Evolutionary conservation across 306 rosid species (phyloP).

Genomic region (Cercis canadensis): DNA sequence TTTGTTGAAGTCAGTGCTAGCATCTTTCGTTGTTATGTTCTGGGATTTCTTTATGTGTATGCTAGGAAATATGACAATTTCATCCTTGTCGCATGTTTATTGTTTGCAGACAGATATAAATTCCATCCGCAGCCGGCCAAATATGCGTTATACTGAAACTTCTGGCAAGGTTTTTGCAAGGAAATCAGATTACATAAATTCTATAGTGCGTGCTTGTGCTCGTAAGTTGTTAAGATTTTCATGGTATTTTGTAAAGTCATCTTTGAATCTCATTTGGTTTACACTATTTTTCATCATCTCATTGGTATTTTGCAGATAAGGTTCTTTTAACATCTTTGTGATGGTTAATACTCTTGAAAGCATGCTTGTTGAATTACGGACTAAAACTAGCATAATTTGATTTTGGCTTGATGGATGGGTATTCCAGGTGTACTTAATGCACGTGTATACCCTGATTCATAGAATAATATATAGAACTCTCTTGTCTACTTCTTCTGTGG

Average conservation of each 20-base stretch:
- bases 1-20: slow-evolving; percentile 61
- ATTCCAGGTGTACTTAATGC: slow-evolving; percentile 4
- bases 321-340: slow-evolving; percentile 10
- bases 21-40: slow-evolving; percentile 31
- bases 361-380: background rate
- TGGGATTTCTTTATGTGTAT: slow-evolving; percentile 15
- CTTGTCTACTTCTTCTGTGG: too few species aligned
- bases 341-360: background rate
- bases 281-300: slow-evolving; percentile 15
- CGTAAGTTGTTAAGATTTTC: slow-evolving; percentile 67
- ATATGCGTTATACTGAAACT: slow-evolving; percentile 71
- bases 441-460: slow-evolving; percentile 10
- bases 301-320: background rate
- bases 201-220: slow-evolving; percentile 95
- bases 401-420: background rate
- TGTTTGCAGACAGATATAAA: slow-evolving; percentile 89
- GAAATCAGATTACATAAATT: slow-evolving; percentile 80
- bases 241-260: slow-evolving; percentile 35
- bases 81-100: slow-evolving; percentile 15
- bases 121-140: slow-evolving; percentile 79
- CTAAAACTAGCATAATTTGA: slow-evolving; percentile 2
- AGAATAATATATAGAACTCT: slow-evolving; percentile 3
- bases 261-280: slow-evolving; percentile 18
- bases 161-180: slow-evolving; percentile 80
- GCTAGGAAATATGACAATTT: slow-evolving; percentile 34